phyloP scores from a whole-genome alignment of 2,329 filamentous ascomycete genomes.

The Neofusicoccum umdonicola region DNA sequence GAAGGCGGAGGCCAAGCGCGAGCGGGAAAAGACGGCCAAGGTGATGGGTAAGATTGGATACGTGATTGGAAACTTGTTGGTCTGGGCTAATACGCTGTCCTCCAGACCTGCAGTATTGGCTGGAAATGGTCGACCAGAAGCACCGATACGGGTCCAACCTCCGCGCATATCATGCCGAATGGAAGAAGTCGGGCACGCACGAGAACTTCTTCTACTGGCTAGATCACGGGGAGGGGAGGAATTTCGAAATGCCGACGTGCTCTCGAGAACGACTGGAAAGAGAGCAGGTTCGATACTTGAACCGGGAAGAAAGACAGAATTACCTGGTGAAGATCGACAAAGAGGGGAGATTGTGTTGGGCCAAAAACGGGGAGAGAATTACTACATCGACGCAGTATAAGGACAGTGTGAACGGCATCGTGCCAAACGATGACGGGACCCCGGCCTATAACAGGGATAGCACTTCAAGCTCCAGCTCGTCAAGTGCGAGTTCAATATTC shows the following conservation, averaged over 20 bases:
- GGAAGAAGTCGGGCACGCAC: conserved; percentile 72
- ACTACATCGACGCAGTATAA: conserved; percentile 73
- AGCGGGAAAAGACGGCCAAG: conserved; percentile 65
- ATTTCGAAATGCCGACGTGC: conserved; percentile 68
- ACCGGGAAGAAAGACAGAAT: conserved; percentile 73
- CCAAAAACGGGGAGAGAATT: conserved; percentile 74
- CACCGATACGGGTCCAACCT: conserved; percentile 86
- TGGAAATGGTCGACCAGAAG: conserved; percentile 81
- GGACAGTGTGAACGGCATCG: conserved; percentile 70
- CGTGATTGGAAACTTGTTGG: not conserved
- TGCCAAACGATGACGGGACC: conserved; percentile 42
- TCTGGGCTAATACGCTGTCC: conserved; percentile 56
- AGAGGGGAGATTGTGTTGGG: conserved; percentile 79
- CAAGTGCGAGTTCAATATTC: conserved; percentile 34
- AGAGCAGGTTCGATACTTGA: conserved; percentile 81
- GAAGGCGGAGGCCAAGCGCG: conserved; percentile 52
- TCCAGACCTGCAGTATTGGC: conserved; percentile 72
- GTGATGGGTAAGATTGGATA: not conserved
- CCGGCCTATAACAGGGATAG: conserved; percentile 38
- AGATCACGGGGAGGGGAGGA: conserved; percentile 73
- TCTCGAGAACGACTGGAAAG: conserved; percentile 71
- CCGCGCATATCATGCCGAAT: conserved; percentile 76
- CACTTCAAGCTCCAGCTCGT: conserved; percentile 24
- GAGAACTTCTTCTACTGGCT: conserved; percentile 97
- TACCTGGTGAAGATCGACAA: conserved; percentile 77